phyloP scores from a whole-genome alignment of 805 yeast genomes.

The Candida vaughaniae region DNA sequence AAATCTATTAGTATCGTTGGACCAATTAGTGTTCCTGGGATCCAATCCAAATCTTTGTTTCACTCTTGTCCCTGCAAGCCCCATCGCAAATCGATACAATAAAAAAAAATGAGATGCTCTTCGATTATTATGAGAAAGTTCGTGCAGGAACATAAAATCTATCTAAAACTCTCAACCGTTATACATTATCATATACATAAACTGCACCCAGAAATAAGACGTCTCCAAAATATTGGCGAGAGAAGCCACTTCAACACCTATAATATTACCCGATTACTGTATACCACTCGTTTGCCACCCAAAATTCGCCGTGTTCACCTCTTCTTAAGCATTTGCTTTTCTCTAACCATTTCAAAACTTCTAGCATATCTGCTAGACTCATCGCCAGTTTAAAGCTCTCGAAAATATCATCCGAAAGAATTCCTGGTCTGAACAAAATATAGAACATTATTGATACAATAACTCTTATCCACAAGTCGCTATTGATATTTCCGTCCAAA shows the following conservation, averaged over 20 bases:
- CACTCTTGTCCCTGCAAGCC: constrained; percentile 74
- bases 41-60: constrained; percentile 88
- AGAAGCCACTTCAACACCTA: too few relatives aligned
- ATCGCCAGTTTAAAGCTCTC: constrained; percentile 29
- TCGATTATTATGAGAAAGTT: not conserved
- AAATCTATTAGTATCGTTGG: constrained; percentile 77
- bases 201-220: too few relatives aligned
- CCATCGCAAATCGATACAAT: constrained; percentile 55
- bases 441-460: constrained; percentile 44
- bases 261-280: constrained; percentile 28
- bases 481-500: constrained; percentile 58
- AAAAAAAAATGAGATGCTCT: constrained; percentile 13
- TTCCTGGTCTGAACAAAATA: constrained; percentile 38
- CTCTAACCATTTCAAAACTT: constrained; percentile 39
- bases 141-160: too few relatives aligned
- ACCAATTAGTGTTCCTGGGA: constrained; percentile 94
- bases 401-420: constrained; percentile 21
- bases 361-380: constrained; percentile 25
- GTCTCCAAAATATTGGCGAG: too few relatives aligned
- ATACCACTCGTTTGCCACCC: constrained; percentile 49
- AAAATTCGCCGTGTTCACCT: constrained; percentile 39
- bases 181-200: too few relatives aligned
- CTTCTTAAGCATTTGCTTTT: constrained; percentile 34
- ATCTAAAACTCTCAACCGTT: too few relatives aligned
- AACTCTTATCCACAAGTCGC: constrained; percentile 57